phyloP scores from a whole-genome alignment of 306 rosid species.

The Lathyrus sativus region DNA sequence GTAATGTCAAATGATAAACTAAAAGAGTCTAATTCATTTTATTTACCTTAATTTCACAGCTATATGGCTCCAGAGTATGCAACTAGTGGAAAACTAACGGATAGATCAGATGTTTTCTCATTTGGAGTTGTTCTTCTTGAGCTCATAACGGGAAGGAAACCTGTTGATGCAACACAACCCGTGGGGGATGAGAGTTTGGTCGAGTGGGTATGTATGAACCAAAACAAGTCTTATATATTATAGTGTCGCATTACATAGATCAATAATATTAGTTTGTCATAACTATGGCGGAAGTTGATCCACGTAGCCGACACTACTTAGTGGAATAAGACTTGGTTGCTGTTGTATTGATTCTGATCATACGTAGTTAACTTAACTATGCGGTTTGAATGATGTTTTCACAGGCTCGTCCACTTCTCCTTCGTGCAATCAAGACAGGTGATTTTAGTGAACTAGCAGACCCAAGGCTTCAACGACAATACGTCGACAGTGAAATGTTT shows the following conservation, averaged over 20 bases:
- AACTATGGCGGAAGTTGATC: no score
- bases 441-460: constrained; percentile 63
- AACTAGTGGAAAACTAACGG: constrained; percentile 89
- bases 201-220: constrained; percentile 81
- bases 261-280: not conserved
- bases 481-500: constrained; percentile 68
- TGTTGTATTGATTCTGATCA: no score
- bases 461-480: constrained; percentile 62
- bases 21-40: constrained; percentile 11
- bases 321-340: no score
- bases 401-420: constrained; percentile 91
- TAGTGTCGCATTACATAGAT: not conserved
- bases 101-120: constrained; percentile 93
- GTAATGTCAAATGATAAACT: constrained; percentile 10
- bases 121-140: constrained; percentile 94
- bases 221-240: not conserved
- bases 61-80: constrained; percentile 99
- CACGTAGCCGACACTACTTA: no score
- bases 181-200: constrained; percentile 97
- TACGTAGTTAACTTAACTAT: no score
- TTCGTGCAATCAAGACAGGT: constrained; percentile 65
- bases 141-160: constrained; percentile 86
- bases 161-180: constrained; percentile 80
- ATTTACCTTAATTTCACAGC: constrained; percentile 45
- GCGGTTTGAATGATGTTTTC: not conserved